These are phyloP conservation scores for Coemansia sp. DNA, from an alignment of 192 early-diverging fungal species.

Conservation along the genomic window DNA sequence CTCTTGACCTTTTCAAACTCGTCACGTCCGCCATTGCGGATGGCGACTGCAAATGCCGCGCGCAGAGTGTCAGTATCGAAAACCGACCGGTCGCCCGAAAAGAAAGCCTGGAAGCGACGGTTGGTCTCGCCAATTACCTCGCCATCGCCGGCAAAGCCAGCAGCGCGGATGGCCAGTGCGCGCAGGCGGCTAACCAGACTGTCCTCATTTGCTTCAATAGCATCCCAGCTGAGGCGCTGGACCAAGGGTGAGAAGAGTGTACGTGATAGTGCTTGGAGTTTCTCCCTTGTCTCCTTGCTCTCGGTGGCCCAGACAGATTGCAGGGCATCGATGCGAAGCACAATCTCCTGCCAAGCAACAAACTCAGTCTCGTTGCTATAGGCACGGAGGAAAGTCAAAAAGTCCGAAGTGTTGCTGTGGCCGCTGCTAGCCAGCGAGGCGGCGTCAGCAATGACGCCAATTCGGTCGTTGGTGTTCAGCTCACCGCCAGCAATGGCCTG, in stretches of 20 bases:
- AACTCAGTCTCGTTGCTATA: constrained; percentile 79
- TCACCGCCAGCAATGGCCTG: constrained; percentile 57
- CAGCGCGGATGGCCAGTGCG: constrained; percentile 69
- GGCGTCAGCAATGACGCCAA: constrained; percentile 82
- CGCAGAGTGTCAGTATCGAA: constrained; percentile 54
- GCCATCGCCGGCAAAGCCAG: constrained; percentile 69
- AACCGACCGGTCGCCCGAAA: constrained; percentile 59
- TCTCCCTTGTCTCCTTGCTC: constrained; percentile 58
- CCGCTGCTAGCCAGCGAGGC: constrained; percentile 80
- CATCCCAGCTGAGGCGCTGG: constrained; percentile 77
- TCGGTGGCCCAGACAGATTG: constrained; percentile 68
- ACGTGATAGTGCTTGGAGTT: constrained; percentile 67
- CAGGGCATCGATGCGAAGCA: constrained; percentile 59
- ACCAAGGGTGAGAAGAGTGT: constrained; percentile 75
- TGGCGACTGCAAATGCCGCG: constrained; percentile 62
- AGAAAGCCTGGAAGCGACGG: constrained; percentile 67
- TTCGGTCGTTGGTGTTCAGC: constrained; percentile 74
- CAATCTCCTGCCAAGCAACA: constrained; percentile 74
- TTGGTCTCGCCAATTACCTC: constrained; percentile 64
- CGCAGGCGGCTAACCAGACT: constrained; percentile 75
- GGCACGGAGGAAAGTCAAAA: constrained; percentile 73
- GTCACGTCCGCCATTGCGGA: constrained; percentile 60
- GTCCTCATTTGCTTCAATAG: constrained; percentile 61
- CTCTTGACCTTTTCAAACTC: constrained; percentile 66
- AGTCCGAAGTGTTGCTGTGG: constrained; percentile 70